Percentiles rank a stretch among this genome's conserved stretches.
Conservation (phyloP, 176 grass and related monocot genomes). For the Cenchrus americanus region DNA sequence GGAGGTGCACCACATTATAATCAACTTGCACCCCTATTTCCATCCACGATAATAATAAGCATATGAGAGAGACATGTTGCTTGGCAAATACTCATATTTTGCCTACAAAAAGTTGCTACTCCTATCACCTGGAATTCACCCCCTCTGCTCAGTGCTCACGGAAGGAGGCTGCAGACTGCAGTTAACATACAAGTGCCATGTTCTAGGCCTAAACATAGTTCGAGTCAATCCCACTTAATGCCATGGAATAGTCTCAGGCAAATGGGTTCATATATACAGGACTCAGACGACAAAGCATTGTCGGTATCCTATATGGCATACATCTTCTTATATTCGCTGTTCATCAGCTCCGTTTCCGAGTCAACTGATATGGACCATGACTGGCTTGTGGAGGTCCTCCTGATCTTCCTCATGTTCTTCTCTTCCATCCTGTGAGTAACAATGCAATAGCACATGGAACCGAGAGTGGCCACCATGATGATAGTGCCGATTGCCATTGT, state of each 20-base stretch:
- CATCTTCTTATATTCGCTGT: conserved; percentile 85
- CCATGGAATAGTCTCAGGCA: conserved; percentile 40
- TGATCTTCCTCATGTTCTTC: conserved; percentile 85
- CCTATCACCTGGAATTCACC: conserved; percentile 25
- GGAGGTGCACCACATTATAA: too few relatives aligned
- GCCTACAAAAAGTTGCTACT: conserved; percentile 49
- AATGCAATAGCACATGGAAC: conserved; percentile 88
- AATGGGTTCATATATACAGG: conserved; percentile 55
- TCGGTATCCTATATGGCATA: conserved; percentile 70
- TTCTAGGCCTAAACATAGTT: conserved; percentile 38
- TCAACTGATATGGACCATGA: conserved; percentile 68
- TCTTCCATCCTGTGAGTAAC: conserved; percentile 82
- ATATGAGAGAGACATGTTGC: conserved; percentile 37
- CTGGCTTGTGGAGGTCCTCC: conserved; percentile 66
- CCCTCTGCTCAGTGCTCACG: background rate
- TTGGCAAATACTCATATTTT: conserved; percentile 32
- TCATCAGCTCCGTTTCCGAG: conserved; percentile 75
- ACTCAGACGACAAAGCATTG: background rate
- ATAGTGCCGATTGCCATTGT: conserved; percentile 84
- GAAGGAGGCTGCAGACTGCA: conserved; percentile 42
- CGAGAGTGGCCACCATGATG: conserved; percentile 80
- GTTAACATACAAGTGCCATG: conserved; percentile 39
- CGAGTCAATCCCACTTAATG: conserved; percentile 38
- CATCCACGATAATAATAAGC: conserved; percentile 43
- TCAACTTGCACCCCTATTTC: too few relatives aligned